Conservation (phyloP, 352 stramenopile genomes). For the Phytophthora gonapodyides region DNA sequence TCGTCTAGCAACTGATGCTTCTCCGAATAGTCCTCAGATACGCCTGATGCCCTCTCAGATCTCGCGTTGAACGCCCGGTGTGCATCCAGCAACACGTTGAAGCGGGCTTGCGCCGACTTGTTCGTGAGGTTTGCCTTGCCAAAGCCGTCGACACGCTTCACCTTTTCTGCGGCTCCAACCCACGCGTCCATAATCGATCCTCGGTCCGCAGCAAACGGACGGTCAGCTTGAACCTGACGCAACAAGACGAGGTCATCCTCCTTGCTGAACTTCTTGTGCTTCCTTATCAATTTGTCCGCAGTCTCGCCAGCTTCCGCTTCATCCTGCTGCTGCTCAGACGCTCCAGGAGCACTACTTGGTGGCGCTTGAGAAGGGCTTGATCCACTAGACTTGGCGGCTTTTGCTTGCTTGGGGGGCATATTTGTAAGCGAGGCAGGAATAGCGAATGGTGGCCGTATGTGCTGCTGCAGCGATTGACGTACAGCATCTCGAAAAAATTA, state of each 20-base stretch:
- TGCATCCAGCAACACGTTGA: conserved; percentile 11
- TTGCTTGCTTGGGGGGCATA: too few relatives aligned
- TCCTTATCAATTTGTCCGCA: too few relatives aligned
- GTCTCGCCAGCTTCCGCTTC: too few relatives aligned
- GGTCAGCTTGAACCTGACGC: conserved; percentile 6
- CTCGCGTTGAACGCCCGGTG: not conserved
- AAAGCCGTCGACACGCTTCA: conserved; percentile 11
- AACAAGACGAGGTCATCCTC: conserved; percentile 5
- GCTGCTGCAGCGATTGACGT: too few relatives aligned
- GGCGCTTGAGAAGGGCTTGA: too few relatives aligned
- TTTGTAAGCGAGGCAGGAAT: too few relatives aligned
- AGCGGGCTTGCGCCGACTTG: conserved; percentile 15
- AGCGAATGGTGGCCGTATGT: too few relatives aligned
- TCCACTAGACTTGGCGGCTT: too few relatives aligned
- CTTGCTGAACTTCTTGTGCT: conserved; percentile 8
- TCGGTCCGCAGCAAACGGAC: not conserved
- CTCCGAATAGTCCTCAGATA: conserved; percentile 9
- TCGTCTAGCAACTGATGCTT: conserved; percentile 8
- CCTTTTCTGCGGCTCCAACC: not conserved
- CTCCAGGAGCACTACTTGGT: too few relatives aligned
- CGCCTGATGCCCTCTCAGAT: not conserved
- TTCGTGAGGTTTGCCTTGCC: conserved; percentile 12
- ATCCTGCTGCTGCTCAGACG: too few relatives aligned
- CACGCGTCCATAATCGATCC: conserved; percentile 14
- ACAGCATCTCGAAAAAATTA: too few relatives aligned